Base-by-base conservation (phyloP, 805 yeast genomes). In the Suhomyces pyralidae region DNA sequence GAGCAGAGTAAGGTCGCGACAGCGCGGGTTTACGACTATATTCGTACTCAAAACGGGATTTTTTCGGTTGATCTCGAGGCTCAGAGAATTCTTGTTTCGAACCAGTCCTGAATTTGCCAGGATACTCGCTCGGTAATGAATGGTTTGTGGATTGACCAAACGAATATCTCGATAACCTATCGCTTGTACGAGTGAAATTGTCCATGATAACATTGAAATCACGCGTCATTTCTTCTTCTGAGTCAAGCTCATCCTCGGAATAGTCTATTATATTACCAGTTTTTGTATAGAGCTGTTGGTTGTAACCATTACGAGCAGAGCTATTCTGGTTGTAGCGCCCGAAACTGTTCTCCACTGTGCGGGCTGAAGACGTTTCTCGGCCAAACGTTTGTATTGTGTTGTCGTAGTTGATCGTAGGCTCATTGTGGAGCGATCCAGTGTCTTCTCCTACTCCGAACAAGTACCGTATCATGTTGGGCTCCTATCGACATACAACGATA, bases 361-460 rank as follows among this genome's bases (percentile, higher is more conserved):
- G 36, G 36, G 36, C 12, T 7, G 17, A 32, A 32, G 36, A 6
- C n/a, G 36, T n/a, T 14, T 32, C 36, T 7, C 36, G 36, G 14
- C 17, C 17, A 17, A 30, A n/a, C 3, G 54, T 25, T 19, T 57
- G 48, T 17, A 65, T 60, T 5, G 73, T 67, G 43, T 63, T 51
- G 50, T 68, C 63, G 54, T 70, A 71, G 52, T 69, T 72, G 7
- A 70, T 63, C 3, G 76, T 71, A 2, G 73, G 73, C 48, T 70
- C 74, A 52, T 70, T 69, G 19, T 59, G 55, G 40, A 69, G 54
- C 7, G 66, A 62, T 2, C 62, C 49, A 3, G 65, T 50, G 15
- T 50, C 43, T 9, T 55, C 60, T 3, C 45, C 49, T 12, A 34
- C 17, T 7, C 58, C 58, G 34, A 57, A 51, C 22, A 53, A 44